Conservation (phyloP, 75 land plant species). For the Pseudotsuga menziesii region DNA sequence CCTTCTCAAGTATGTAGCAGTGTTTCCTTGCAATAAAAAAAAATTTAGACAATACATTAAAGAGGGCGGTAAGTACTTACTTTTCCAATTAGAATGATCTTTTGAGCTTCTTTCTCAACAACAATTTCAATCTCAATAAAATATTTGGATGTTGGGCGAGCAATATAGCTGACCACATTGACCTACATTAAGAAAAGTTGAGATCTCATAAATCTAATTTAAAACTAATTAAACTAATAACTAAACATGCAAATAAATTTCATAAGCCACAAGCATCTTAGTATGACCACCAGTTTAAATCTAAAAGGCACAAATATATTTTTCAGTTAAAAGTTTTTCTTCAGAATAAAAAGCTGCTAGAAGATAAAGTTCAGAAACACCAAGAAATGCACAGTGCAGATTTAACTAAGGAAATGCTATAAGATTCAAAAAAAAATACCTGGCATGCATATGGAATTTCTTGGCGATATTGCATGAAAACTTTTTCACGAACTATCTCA, state of each 20-base stretch:
- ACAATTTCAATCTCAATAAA: constrained; percentile 85
- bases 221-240: neutral
- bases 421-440: constrained; percentile 30
- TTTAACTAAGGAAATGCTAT: neutral
- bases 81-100: constrained; percentile 84
- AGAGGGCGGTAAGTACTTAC: constrained; percentile 22
- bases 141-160: constrained; percentile 77
- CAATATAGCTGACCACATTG: constrained; percentile 72
- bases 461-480: constrained; percentile 84
- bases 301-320: neutral
- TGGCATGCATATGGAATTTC: constrained; percentile 97
- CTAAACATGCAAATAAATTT: neutral
- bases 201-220: neutral
- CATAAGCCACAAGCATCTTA: neutral
- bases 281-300: neutral
- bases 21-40: no score
- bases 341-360: neutral
- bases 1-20: no score
- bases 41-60: no score
- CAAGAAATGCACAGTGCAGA: neutral
- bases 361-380: neutral
- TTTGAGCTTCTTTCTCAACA: constrained; percentile 88
- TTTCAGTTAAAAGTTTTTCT: neutral
- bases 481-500: constrained; percentile 94
- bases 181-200: constrained; percentile 43